Evolutionary conservation across 306 rosid species (phyloP).

Genomic region (Gastrolobium villosum): DNA sequence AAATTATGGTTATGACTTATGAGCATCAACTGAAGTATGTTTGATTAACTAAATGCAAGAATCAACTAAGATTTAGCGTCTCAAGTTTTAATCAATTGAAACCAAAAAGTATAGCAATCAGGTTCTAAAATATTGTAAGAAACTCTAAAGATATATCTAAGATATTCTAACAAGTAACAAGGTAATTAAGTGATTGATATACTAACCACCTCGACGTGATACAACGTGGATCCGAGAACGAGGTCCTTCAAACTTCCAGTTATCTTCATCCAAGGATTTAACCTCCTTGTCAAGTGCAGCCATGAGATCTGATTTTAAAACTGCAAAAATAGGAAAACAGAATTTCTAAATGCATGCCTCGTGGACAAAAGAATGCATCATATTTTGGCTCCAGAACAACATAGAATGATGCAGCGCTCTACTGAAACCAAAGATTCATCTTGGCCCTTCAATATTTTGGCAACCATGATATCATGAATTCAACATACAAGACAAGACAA

Average conservation of each 20-base stretch:
- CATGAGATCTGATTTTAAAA: constrained; percentile 76
- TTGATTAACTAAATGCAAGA: constrained; percentile 24
- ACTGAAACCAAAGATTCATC: constrained; percentile 39
- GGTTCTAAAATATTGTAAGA: background rate
- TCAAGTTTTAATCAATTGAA: background rate
- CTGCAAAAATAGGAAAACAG: constrained; percentile 55
- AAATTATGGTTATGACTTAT: constrained; percentile 5
- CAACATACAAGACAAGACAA: background rate
- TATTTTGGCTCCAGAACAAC: constrained; percentile 22
- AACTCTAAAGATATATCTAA: constrained; percentile 12
- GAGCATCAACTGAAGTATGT: constrained; percentile 4
- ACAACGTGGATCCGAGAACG: constrained; percentile 81
- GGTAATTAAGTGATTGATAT: constrained; percentile 23
- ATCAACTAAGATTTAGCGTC: constrained; percentile 33
- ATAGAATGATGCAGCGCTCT: background rate
- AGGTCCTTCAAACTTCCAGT: constrained; percentile 96
- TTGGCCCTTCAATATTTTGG: background rate
- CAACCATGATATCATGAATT: background rate
- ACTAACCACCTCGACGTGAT: constrained; percentile 74
- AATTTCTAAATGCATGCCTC: background rate
- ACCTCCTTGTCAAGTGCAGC: constrained; percentile 89
- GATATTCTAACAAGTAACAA: constrained; percentile 22
- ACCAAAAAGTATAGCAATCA: constrained; percentile 23
- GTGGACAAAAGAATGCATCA: constrained; percentile 12
- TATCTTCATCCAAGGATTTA: constrained; percentile 88